Conservation (phyloP, 768 basidiomycete genomes). For the Mycena chlorophos region DNA sequence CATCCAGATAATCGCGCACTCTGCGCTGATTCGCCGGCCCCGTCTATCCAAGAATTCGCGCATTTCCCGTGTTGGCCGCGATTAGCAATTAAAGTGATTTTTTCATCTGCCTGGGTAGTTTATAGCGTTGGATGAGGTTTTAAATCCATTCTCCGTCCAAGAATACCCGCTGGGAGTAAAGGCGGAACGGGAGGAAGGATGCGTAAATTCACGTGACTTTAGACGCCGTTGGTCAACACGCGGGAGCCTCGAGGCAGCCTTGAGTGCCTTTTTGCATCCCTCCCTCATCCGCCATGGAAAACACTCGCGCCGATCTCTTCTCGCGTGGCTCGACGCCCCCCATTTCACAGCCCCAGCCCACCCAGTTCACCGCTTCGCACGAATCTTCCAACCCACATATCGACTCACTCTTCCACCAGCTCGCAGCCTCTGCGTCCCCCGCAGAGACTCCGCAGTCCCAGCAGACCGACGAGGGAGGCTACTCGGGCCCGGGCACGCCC, state of each 20-base stretch:
- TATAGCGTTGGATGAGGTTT: no score
- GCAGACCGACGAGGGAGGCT: conserved; percentile 33
- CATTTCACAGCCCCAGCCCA: conserved; percentile 34
- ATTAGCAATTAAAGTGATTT: background rate
- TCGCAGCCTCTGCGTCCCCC: conserved; percentile 33
- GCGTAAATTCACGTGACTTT: no score
- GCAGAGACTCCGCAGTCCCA: no score
- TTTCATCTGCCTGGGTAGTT: no score
- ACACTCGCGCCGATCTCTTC: conserved; percentile 48
- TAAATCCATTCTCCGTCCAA: no score
- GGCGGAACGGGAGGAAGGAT: no score
- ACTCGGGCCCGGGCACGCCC: conserved; percentile 39
- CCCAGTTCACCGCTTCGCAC: conserved; percentile 36
- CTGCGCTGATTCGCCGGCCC: conserved; percentile 7
- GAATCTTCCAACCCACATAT: conserved; percentile 51
- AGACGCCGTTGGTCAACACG: no score
- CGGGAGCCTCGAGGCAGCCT: background rate
- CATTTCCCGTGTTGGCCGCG: background rate
- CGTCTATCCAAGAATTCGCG: background rate
- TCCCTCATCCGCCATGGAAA: conserved; percentile 37
- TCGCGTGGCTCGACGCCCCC: conserved; percentile 58
- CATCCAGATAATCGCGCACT: background rate
- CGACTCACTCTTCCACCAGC: conserved; percentile 66
- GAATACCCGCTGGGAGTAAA: no score
- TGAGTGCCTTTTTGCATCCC: background rate